Conservation (phyloP, 257 asterid genomes). For the Nicotiana otophora region DNA sequence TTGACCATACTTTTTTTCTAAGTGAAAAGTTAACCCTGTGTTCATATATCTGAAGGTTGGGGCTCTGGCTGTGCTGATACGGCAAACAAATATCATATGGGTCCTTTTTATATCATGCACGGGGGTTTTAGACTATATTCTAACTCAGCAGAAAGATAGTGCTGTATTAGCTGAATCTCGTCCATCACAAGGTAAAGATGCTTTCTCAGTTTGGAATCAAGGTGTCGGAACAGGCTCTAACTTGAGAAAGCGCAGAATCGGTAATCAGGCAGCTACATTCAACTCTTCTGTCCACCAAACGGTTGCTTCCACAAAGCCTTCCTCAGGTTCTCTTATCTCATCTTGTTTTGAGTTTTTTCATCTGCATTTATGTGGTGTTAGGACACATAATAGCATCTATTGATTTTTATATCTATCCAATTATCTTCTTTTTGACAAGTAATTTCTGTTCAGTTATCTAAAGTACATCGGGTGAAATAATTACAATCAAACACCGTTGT, state of each 20-base stretch:
- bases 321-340: constrained; percentile 50
- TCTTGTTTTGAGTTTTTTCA: constrained; percentile 12
- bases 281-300: constrained; percentile 19
- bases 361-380: constrained; percentile 3
- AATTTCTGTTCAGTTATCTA: not conserved
- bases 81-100: constrained; percentile 96
- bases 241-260: constrained; percentile 65
- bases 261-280: constrained; percentile 13
- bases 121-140: constrained; percentile 52
- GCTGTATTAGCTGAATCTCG: constrained; percentile 24
- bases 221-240: constrained; percentile 35
- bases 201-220: constrained; percentile 18
- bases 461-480: not conserved
- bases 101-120: constrained; percentile 72
- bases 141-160: constrained; percentile 33
- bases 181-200: constrained; percentile 34
- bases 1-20: not conserved
- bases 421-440: not conserved
- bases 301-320: constrained; percentile 22
- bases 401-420: not conserved
- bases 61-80: constrained; percentile 65
- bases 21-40: not conserved
- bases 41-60: constrained; percentile 57
- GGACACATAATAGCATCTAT: not conserved
- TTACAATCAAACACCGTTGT: not conserved